Evolutionary conservation across 1,284 basidiomycete species (phyloP), one percentile per base, ranked within the genome.

Genomic region (Lentinula novae-zelandiae): DNA sequence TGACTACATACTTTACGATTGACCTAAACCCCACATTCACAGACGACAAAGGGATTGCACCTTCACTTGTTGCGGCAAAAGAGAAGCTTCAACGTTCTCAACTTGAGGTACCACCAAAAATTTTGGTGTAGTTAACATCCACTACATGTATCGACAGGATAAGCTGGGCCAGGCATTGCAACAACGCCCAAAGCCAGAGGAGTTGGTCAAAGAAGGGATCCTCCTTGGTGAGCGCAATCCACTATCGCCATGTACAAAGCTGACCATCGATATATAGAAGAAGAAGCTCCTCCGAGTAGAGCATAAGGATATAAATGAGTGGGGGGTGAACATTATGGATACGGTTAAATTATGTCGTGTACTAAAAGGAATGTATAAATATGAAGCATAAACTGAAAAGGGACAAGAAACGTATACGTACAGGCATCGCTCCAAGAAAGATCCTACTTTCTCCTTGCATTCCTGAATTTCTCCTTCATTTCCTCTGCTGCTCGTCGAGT

Each of bases 171-270:
- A 85, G 60, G 83, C 83, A 5, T 76, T 93, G 55, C 81, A 83
- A 61, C 73, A 82, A 53, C 81, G 90, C 57, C 89, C 90, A 9
- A 80, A 82, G 64, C 76, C 85, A 6, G 85, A 88, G 54, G 85
- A 91, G 64, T 78, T 93, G 54, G 81, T 91, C 63, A 84, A 87
- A 72, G 83, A 83, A 66, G 89, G 89, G 3, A 92, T 93, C 66
- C 75, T 93, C 49, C 74, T 75, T 56, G 72, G 86, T 85, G 66
- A 44, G 63, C 46, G 12, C 15, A 20, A 33, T 8, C 39, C 4
- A 13, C 34, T 8, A 22, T 51, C 39, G 44, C 13, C 34, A 13
- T 53, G 12, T 53, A 8, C 38, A 20, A 20, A 31, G 10, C 48
- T 50, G 39, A 58, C 34, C 40, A 22, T 53, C 58, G 62, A 56